Conservation (phyloP, 306 rosid genomes). For the Trifolium pratense region DNA sequence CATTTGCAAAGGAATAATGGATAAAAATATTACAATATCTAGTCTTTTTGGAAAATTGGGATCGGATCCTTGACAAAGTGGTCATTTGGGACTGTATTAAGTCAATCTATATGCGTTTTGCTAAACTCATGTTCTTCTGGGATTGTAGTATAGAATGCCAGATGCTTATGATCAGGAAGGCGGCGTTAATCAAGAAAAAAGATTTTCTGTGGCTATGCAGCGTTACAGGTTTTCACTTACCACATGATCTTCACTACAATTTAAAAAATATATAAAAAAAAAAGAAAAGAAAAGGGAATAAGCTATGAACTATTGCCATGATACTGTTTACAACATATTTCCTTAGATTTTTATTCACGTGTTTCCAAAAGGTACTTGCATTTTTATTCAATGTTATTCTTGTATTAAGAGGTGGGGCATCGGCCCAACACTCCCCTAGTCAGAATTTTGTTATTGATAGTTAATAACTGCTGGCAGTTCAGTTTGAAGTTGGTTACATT, state of each 20-base stretch:
- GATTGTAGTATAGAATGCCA: slow-evolving; percentile 89
- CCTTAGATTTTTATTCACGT: slow-evolving; percentile 27
- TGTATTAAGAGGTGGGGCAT: background rate
- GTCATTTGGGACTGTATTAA: slow-evolving; percentile 19
- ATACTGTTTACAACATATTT: slow-evolving; percentile 16
- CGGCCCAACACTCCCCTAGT: background rate
- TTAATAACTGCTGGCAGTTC: background rate
- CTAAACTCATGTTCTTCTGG: slow-evolving; percentile 36
- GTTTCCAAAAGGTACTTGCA: slow-evolving; percentile 27
- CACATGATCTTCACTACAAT: slow-evolving; percentile 24
- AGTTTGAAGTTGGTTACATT: background rate
- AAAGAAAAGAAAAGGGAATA: slow-evolving; percentile 22
- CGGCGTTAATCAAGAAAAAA: slow-evolving; percentile 80
- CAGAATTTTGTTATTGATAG: background rate
- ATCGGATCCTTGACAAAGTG: slow-evolving; percentile 5
- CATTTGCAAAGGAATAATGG: slow-evolving; percentile 24
- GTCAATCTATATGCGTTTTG: slow-evolving; percentile 17
- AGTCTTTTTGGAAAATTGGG: slow-evolving; percentile 12
- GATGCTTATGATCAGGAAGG: slow-evolving; percentile 93
- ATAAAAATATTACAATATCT: slow-evolving; percentile 11
- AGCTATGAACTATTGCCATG: background rate
- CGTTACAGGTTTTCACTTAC: slow-evolving; percentile 44
- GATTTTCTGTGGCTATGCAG: slow-evolving; percentile 75
- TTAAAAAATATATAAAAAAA: background rate
- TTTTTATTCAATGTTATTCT: no score